These are phyloP conservation scores for Candida pseudoviswanathii DNA, from an alignment of 1,139 yeast genomes.

Conservation along the genomic window DNA sequence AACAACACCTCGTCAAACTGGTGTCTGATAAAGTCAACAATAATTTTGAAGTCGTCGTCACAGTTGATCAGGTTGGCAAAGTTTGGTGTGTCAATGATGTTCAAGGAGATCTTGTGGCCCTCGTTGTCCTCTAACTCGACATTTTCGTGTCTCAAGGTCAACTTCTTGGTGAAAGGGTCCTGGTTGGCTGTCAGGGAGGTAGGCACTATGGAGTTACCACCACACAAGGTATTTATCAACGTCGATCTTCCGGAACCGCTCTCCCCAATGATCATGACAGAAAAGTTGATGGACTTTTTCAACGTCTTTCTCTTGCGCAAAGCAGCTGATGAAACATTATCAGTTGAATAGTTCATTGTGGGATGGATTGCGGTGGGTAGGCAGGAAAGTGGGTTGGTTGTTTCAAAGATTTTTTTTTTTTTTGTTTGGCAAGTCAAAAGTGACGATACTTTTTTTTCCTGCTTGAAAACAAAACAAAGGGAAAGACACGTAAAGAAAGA, in stretches of 20 bases:
- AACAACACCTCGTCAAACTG: constrained; percentile 52
- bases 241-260: constrained; percentile 65
- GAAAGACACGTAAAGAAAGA: not conserved
- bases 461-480: not conserved
- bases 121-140: constrained; percentile 55
- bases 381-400: not conserved
- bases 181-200: constrained; percentile 41
- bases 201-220: constrained; percentile 66
- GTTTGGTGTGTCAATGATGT: constrained; percentile 67
- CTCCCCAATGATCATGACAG: constrained; percentile 61
- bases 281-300: constrained; percentile 55
- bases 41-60: constrained; percentile 45
- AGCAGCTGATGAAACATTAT: constrained; percentile 29
- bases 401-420: not conserved
- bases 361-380: not conserved
- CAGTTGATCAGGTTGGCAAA: constrained; percentile 70
- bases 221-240: constrained; percentile 72
- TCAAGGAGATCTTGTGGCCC: constrained; percentile 50
- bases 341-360: constrained; percentile 16
- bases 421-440: not conserved
- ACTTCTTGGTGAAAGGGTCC: constrained; percentile 45
- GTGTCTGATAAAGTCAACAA: constrained; percentile 52
- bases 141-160: constrained; percentile 50
- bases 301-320: constrained; percentile 61
- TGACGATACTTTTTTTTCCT: not conserved